Base-by-base conservation (phyloP, 768 basidiomycete genomes). In the Brasilioporus rufonigricans region DNA sequence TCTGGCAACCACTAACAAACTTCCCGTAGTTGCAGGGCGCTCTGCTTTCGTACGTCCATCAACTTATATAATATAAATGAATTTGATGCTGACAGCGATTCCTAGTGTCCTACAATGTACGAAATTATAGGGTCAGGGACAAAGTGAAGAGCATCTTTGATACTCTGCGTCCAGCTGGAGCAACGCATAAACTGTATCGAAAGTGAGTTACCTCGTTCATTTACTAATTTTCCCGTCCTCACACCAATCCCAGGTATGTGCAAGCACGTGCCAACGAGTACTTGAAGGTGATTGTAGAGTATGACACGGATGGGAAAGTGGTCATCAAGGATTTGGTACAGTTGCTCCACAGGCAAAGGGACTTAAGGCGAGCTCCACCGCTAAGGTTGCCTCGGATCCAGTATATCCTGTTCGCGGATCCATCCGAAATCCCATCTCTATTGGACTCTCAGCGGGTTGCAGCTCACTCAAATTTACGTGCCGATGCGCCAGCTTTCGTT, bases 21-120 rank as follows among this genome's bases (percentile, higher is more conserved):
- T n/a, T n/a, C 11, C 5, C 29, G 33, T 40, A 84, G 83, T 19
- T n/a, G n/a, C n/a, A n/a, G n/a, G n/a, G n/a, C n/a, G n/a, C n/a
- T n/a, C n/a, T n/a, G n/a, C n/a, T n/a, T 84, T 31, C 57, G 84
- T 84, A 63, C 44, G 79, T 74, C 7, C 21, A 40, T 32, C 9
- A 14, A 2, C 19, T 21, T 29, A 1, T 11, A 44, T 12, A 6
- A 29, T 26, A 16, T 16, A 6, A 23, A 27, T n/a, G 36, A 41
- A 31, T 19, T 39, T n/a, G 10, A 12, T 44, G 32, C 32, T 3
- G 29, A 54, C 23, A 19, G 14, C 16, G 7, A n/a, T 18, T n/a
- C 24, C 16, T 27, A 63, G 61, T 63, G 47, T 9, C 64, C 3
- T 70, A 73, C 56, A 78, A 79, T 41, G 51, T 56, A 26, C 13